Conservation (phyloP, 139 green algal genomes). For the Spirogloea muscicola region DNA sequence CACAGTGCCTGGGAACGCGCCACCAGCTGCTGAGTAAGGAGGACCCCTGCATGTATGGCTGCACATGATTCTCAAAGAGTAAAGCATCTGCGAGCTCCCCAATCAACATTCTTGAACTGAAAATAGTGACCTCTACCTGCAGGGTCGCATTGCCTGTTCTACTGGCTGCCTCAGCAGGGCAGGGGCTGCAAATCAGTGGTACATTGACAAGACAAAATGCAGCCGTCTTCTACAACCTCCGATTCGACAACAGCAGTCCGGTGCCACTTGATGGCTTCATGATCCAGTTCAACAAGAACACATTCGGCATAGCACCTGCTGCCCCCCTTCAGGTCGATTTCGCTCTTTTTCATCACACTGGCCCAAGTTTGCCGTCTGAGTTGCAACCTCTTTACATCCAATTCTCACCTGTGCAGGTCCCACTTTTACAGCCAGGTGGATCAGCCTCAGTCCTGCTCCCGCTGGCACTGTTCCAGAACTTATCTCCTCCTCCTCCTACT, state of each 20-base stretch:
- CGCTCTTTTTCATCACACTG: too few relatives aligned
- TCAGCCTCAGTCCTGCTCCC: constrained; percentile 37
- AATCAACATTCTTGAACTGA: not conserved
- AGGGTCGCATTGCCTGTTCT: constrained; percentile 59
- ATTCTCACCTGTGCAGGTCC: constrained; percentile 13
- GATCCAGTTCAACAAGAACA: constrained; percentile 94
- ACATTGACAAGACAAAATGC: constrained; percentile 54
- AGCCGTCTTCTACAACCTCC: constrained; percentile 63
- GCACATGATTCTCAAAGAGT: too few relatives aligned
- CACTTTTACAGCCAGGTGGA: constrained; percentile 19
- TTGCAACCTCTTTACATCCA: too few relatives aligned
- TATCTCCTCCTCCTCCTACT: constrained; percentile 37
- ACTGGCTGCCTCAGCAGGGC: constrained; percentile 63
- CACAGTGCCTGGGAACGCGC: not conserved
- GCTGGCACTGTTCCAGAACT: constrained; percentile 58
- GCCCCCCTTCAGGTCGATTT: too few relatives aligned
- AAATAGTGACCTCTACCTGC: not conserved
- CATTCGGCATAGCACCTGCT: constrained; percentile 72
- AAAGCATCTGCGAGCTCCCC: too few relatives aligned
- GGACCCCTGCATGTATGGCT: too few relatives aligned
- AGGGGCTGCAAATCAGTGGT: constrained; percentile 72
- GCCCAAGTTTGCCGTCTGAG: too few relatives aligned
- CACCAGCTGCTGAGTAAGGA: not conserved
- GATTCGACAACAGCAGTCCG: constrained; percentile 62
- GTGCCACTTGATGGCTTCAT: constrained; percentile 78